Evolutionary conservation across 768 basidiomycete genomes (phyloP), one percentile per base, ranked within the genome.

Genomic region (Termitomyces sp.): DNA sequence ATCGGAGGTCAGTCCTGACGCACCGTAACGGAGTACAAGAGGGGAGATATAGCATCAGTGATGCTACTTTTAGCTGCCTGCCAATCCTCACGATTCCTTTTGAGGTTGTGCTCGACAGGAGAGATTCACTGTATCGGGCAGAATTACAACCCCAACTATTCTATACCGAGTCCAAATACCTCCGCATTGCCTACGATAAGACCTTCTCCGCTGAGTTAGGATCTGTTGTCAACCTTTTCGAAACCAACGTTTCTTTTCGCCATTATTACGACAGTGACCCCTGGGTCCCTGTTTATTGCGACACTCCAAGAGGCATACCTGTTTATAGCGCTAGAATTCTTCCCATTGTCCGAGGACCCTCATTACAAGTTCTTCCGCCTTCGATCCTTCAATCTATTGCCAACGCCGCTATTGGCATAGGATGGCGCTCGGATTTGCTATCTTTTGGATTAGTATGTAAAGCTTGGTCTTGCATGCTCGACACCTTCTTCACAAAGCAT

Each of bases 381-480:
- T 51, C 50, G 2, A 49, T 59, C 20, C 48, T 53, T 10, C 57
- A 14, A 20, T 37, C 12, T 20, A 62, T 62, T 10, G 61, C 61
- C 20, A 14, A 40, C 1, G 51, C 50, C 5, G 51, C 56, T 5
- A 29, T 40, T 25, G 43, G 25, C 52, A 46, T 48, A 20, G 58
- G 51, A n/a, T 65, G 64, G 64, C 55, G 64, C 15, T 45, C 61
- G 9, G 6, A 42, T 9, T 10, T 65, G 5, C 40, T 59, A 34
- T 65, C 57, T n/a, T 34, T 62, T 8, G 64, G 57, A 1, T 17
- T 63, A 15, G 61, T 63, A 2, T 61, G 58, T 47, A 65, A 63
- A 38, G 47, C 61, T 37, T 65, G 64, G 61, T 59, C 61, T 38
- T 54, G 58, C 42, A 50, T 63, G 17, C 55, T 65, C 29, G 64